These are phyloP conservation scores for Fragaria iinumae DNA, from an alignment of 306 rosid species.

Conservation along the genomic window DNA sequence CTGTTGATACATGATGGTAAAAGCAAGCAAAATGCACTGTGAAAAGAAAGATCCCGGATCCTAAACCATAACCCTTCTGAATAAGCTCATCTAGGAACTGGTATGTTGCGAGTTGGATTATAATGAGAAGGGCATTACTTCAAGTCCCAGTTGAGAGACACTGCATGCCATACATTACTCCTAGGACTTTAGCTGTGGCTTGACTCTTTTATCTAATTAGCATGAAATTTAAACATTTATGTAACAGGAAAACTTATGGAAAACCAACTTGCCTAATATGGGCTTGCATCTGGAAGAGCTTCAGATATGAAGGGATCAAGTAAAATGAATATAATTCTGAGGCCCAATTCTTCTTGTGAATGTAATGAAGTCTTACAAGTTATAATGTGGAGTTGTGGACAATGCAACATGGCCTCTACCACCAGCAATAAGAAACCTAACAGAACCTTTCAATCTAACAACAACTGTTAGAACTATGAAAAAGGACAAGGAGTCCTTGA, in stretches of 20 bases:
- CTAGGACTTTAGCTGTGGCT: neutral
- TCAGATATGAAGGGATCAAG: neutral
- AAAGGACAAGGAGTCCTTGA: neutral
- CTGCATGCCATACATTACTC: neutral
- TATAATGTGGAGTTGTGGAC: conserved; percentile 1
- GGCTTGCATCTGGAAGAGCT: neutral
- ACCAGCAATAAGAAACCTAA: neutral
- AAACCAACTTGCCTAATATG: neutral
- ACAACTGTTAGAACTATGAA: neutral
- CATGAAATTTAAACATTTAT: neutral
- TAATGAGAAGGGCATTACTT: neutral
- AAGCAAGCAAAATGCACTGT: neutral
- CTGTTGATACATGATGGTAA: neutral
- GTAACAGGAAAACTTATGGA: neutral
- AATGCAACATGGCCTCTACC: neutral
- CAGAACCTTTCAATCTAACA: neutral
- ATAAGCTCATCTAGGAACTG: too few species aligned
- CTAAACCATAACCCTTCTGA: neutral
- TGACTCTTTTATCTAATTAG: neutral
- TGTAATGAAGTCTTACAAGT: neutral
- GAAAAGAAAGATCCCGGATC: neutral
- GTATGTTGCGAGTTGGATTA: neutral
- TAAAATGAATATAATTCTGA: neutral
- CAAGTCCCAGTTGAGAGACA: neutral
- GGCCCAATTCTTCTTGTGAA: neutral